Conservation (phyloP, 2,329 filamentous ascomycete genomes). For the Neonectria punicea region DNA sequence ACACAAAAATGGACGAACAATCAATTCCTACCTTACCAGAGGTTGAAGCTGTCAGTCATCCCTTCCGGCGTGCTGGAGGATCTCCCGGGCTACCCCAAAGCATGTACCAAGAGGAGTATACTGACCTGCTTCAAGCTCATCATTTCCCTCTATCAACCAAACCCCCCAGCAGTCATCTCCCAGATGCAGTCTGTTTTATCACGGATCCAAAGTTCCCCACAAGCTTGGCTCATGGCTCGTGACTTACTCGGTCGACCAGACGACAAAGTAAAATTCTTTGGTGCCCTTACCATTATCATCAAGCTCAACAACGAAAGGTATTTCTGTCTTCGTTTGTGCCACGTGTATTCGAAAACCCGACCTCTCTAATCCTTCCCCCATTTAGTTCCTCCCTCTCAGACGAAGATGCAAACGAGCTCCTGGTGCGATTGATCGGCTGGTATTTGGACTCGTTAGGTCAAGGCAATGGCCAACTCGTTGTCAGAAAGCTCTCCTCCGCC, state of each 20-base stretch:
- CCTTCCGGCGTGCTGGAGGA: not conserved
- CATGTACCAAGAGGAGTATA: not conserved
- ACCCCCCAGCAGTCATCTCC: conserved; percentile 58
- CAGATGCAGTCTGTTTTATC: conserved; percentile 79
- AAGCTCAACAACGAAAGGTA: conserved; percentile 94
- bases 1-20: conserved; percentile 28
- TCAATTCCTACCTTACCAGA: conserved; percentile 31
- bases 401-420: conserved; percentile 67
- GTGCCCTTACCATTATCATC: conserved; percentile 89
- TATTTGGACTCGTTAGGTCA: conserved; percentile 65
- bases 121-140: conserved; percentile 54
- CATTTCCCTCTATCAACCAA: conserved; percentile 64
- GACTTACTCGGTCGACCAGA: conserved; percentile 75
- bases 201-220: conserved; percentile 78
- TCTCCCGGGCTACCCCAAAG: not conserved
- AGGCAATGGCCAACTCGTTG: conserved; percentile 68
- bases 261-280: conserved; percentile 88
- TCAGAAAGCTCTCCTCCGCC: conserved; percentile 81
- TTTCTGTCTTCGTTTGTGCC: conserved; percentile 31
- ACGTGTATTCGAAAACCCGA: not conserved
- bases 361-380: not conserved
- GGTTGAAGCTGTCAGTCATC: conserved; percentile 34
- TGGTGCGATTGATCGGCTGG: conserved; percentile 71
- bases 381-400: conserved; percentile 60
- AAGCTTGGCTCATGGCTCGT: conserved; percentile 89